Percentiles rank a stretch among this genome's conserved stretches.
phyloP scores from a whole-genome alignment of 75 land plant species.

The Pseudotsuga menziesii region DNA sequence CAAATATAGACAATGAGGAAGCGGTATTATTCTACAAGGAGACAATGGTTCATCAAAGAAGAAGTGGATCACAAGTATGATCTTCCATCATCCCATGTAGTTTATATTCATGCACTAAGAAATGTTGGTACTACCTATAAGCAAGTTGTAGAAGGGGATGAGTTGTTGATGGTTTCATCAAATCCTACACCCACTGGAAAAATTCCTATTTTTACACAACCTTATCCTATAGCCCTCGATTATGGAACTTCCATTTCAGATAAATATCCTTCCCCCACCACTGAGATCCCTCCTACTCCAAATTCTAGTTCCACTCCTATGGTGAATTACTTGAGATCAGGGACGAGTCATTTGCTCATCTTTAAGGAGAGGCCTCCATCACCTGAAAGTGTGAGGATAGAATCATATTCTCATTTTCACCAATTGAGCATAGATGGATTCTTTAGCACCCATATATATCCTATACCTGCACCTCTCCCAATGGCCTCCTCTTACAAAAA shows the following conservation, averaged over 20 bases:
- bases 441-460: constrained; percentile 21
- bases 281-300: background rate
- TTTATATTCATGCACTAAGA: constrained; percentile 65
- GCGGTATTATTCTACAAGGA: constrained; percentile 70
- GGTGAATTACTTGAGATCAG: constrained; percentile 42
- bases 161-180: background rate
- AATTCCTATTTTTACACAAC: background rate
- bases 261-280: background rate
- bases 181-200: background rate
- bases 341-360: constrained; percentile 33
- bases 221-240: background rate
- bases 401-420: constrained; percentile 33
- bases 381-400: constrained; percentile 44
- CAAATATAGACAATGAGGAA: constrained; percentile 86
- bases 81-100: constrained; percentile 73
- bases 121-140: constrained; percentile 67
- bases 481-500: constrained; percentile 35
- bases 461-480: constrained; percentile 22
- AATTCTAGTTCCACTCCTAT: background rate
- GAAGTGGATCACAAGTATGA: constrained; percentile 58
- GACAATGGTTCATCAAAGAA: constrained; percentile 71
- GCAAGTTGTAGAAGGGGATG: constrained; percentile 51
- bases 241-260: background rate
- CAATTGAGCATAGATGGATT: constrained; percentile 33
- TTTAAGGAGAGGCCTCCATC: constrained; percentile 52